Conservation (phyloP, 495 filamentous ascomycete species). For the Daldinia caldariorum region DNA sequence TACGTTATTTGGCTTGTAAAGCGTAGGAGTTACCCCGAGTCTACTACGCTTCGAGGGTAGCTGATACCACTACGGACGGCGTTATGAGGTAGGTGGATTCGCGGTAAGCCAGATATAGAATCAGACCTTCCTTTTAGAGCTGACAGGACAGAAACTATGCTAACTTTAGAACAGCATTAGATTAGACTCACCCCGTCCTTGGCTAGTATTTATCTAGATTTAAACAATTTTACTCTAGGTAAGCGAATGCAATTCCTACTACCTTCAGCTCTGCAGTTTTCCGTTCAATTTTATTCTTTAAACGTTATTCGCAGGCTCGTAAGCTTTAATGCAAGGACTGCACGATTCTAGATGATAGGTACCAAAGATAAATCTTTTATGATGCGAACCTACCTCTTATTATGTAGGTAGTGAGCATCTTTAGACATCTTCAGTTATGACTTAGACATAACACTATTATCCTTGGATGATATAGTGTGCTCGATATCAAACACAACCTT, state of each 20-base stretch:
- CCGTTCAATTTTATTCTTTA: no score
- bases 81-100: not conserved
- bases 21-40: not conserved
- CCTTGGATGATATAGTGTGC: not conserved
- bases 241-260: not conserved
- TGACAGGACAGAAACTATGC: no score
- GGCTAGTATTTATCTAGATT: not conserved
- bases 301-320: no score
- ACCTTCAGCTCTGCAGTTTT: no score
- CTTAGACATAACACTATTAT: not conserved
- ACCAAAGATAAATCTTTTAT: no score
- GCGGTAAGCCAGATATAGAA: conserved; percentile 3
- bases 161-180: no score
- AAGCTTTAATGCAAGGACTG: no score
- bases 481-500: not conserved
- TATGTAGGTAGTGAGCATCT: not conserved
- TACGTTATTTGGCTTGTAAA: not conserved
- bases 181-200: no score
- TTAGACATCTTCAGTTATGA: not conserved
- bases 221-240: not conserved
- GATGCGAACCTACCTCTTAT: not conserved
- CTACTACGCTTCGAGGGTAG: conserved; percentile 1
- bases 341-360: no score
- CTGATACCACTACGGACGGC: not conserved
- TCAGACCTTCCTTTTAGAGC: not conserved